A percentile compares a stretch with the other conserved stretches of the same genome.
These are phyloP conservation scores for Rhodotorula diobovata DNA, from an alignment of 768 basidiomycete species.

Conservation along the genomic window DNA sequence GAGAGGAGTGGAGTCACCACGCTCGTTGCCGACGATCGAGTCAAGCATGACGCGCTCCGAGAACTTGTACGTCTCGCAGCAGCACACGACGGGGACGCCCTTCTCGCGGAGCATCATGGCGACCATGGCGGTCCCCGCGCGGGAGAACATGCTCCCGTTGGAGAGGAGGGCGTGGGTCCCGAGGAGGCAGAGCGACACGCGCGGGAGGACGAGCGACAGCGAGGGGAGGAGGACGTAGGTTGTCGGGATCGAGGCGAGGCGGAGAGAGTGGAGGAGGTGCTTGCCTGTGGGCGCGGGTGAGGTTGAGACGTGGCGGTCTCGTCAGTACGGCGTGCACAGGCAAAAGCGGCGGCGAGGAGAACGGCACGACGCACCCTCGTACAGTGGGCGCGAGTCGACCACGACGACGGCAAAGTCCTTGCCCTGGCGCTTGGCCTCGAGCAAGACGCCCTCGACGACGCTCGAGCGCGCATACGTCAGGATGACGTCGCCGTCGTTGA, in stretches of 20 bases:
- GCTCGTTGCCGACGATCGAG: constrained; percentile 90
- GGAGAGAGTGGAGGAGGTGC: constrained; percentile 64
- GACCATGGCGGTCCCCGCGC: constrained; percentile 91
- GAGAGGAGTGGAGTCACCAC: constrained; percentile 56
- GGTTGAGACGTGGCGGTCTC: no score
- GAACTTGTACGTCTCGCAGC: constrained; percentile 98
- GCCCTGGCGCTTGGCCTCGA: constrained; percentile 68
- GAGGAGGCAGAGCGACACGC: constrained; percentile 76
- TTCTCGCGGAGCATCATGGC: constrained; percentile 91
- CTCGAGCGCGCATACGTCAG: constrained; percentile 93
- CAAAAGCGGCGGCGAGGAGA: not conserved
- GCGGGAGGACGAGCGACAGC: constrained; percentile 69
- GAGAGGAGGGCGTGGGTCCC: constrained; percentile 93
- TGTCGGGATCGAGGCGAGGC: constrained; percentile 67
- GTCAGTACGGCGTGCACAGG: not conserved
- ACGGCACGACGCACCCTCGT: constrained; percentile 62
- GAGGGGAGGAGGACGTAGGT: constrained; percentile 90
- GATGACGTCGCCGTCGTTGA: constrained; percentile 86
- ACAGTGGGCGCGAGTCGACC: constrained; percentile 87
- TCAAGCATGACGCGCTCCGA: constrained; percentile 88
- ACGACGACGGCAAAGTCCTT: constrained; percentile 83
- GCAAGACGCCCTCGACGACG: constrained; percentile 80
- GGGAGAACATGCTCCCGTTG: constrained; percentile 87
- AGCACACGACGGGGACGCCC: constrained; percentile 88
- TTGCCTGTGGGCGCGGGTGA: constrained; percentile 58